A percentile compares a stretch with the other conserved stretches of the same genome.
phyloP scores from a whole-genome alignment of 1,284 basidiomycete species.

The Puccinia horiana region DNA sequence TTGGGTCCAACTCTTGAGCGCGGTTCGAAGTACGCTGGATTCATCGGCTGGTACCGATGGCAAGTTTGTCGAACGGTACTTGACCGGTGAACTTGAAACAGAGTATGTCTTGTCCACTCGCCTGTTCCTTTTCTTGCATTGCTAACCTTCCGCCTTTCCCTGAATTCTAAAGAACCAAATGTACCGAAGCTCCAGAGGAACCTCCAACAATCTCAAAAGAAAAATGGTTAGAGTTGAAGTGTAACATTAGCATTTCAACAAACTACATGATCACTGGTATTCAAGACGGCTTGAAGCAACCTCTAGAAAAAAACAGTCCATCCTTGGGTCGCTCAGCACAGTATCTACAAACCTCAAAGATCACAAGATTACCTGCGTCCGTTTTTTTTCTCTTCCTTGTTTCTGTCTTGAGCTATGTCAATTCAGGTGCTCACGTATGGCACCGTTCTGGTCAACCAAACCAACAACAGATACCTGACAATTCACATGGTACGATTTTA shows the following conservation, averaged over 20 bases:
- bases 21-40: constrained; percentile 67
- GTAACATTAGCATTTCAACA: constrained; percentile 81
- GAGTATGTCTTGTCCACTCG: constrained; percentile 65
- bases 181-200: constrained; percentile 79
- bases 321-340: constrained; percentile 75
- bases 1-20: constrained; percentile 79
- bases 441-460: background rate
- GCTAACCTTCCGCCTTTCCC: background rate
- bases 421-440: background rate
- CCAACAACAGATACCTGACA: constrained; percentile 66
- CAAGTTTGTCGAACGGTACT: constrained; percentile 76
- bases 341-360: constrained; percentile 79
- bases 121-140: background rate
- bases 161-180: constrained; percentile 66
- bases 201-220: constrained; percentile 69
- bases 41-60: constrained; percentile 43
- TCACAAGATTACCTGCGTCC: constrained; percentile 77
- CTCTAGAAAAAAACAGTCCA: constrained; percentile 81
- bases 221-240: constrained; percentile 82
- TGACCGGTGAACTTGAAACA: constrained; percentile 78
- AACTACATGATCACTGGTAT: constrained; percentile 90
- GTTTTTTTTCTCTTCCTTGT: constrained; percentile 5
- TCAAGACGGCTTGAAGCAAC: constrained; percentile 77
- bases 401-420: background rate
- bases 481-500: constrained; percentile 94